Evolutionary conservation across 371 early-diverging fungal species (phyloP).

Genomic region (Coemansia sp.): DNA sequence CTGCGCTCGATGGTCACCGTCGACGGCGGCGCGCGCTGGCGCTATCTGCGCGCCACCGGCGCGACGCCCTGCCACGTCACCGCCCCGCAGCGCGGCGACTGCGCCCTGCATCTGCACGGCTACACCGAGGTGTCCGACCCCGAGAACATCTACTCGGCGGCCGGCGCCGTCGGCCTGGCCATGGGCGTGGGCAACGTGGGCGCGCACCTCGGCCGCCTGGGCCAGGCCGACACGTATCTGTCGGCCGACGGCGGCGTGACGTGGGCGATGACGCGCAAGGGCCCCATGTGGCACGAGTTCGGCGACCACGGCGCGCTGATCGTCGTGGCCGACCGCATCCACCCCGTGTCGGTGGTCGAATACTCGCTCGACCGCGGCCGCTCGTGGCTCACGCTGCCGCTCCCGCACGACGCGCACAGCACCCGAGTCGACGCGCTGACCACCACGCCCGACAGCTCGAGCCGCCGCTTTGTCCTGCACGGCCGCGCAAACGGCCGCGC

Average conservation of each 20-base stretch:
- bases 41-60: conserved; percentile 52
- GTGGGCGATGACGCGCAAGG: conserved; percentile 71
- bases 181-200: conserved; percentile 95
- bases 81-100: conserved; percentile 49
- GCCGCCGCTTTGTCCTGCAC: conserved; percentile 69
- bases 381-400: conserved; percentile 60
- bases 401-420: conserved; percentile 55
- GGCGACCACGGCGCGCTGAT: conserved; percentile 84
- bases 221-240: conserved; percentile 77
- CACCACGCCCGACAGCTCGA: conserved; percentile 71
- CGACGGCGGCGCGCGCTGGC: conserved; percentile 86
- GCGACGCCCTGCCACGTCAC: conserved; percentile 37
- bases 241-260: conserved; percentile 82
- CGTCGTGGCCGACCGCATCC: conserved; percentile 70
- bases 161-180: conserved; percentile 84
- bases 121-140: conserved; percentile 77
- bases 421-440: conserved; percentile 65
- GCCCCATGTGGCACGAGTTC: conserved; percentile 80
- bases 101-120: conserved; percentile 76
- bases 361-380: conserved; percentile 68
- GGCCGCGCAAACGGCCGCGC: conserved; percentile 57
- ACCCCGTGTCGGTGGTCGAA: conserved; percentile 71
- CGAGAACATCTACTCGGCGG: conserved; percentile 73
- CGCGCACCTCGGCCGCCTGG: conserved; percentile 59
- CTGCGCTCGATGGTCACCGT: conserved; percentile 73